These are phyloP conservation scores for Annulohypoxylon truncatum DNA, from an alignment of 2,329 filamentous ascomycete genomes.

Conservation along the genomic window DNA sequence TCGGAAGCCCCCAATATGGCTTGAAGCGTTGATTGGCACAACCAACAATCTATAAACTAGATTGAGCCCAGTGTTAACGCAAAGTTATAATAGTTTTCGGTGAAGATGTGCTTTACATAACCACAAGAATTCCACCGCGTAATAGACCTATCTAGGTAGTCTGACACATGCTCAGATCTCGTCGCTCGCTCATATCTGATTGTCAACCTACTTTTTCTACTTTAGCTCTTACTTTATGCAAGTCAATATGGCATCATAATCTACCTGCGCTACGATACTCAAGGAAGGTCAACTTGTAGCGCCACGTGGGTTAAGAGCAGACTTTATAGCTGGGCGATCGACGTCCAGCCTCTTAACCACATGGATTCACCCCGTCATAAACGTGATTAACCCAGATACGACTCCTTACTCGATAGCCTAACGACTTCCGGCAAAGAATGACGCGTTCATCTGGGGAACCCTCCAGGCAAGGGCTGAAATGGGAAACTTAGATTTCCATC, in stretches of 20 bases:
- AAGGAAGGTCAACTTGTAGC: neutral
- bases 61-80: too few species aligned
- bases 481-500: neutral
- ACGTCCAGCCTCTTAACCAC: neutral
- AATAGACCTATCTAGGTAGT: neutral
- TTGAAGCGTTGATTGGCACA: too few species aligned
- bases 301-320: neutral
- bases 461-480: neutral
- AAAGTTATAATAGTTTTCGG: neutral
- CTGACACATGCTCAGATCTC: neutral
- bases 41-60: too few species aligned
- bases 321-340: neutral
- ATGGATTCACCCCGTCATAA: neutral
- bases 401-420: neutral
- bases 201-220: neutral
- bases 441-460: neutral
- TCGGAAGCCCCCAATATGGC: too few species aligned
- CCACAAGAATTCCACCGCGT: neutral
- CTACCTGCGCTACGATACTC: neutral
- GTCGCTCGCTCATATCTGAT: neutral
- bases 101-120: neutral
- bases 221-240: neutral
- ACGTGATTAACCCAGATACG: neutral
- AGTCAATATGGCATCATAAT: neutral
- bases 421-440: neutral